Conservation (phyloP, 2,329 filamentous ascomycete genomes). For the Huntiella bhutanensis region DNA sequence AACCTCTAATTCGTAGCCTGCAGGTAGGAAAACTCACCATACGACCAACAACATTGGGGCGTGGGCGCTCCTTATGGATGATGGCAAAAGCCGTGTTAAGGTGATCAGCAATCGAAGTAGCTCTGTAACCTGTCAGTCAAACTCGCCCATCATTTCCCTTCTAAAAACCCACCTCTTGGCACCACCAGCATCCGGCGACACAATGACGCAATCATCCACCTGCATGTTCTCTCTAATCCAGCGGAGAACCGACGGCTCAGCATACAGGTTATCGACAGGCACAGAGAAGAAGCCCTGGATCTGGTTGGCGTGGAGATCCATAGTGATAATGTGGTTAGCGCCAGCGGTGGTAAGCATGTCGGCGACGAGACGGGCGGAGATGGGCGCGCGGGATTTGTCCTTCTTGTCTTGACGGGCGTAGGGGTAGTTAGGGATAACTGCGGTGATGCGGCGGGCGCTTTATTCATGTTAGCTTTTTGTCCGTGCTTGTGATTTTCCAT, state of each 20-base stretch:
- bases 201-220: slow-evolving; percentile 73
- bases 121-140: slow-evolving; percentile 19
- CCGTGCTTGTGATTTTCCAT: no score
- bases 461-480: slow-evolving; percentile 6
- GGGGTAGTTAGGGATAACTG: slow-evolving; percentile 88
- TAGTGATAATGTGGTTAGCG: slow-evolving; percentile 56
- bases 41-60: slow-evolving; percentile 68
- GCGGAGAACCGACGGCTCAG: slow-evolving; percentile 75
- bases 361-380: slow-evolving; percentile 85
- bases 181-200: slow-evolving; percentile 85
- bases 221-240: slow-evolving; percentile 81
- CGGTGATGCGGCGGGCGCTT: slow-evolving; percentile 69
- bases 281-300: slow-evolving; percentile 96
- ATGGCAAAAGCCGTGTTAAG: slow-evolving; percentile 81
- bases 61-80: slow-evolving; percentile 88
- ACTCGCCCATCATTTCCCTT: slow-evolving; percentile 7
- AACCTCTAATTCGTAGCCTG: neutral
- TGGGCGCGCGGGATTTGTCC: slow-evolving; percentile 81
- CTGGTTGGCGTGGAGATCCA: slow-evolving; percentile 91
- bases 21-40: slow-evolving; percentile 35
- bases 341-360: slow-evolving; percentile 95
- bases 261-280: slow-evolving; percentile 63
- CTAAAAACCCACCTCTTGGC: slow-evolving; percentile 48
- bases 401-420: slow-evolving; percentile 98
- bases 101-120: slow-evolving; percentile 81